phyloP scores from a whole-genome alignment of 768 basidiomycete species.

The Trametes meyenii region DNA sequence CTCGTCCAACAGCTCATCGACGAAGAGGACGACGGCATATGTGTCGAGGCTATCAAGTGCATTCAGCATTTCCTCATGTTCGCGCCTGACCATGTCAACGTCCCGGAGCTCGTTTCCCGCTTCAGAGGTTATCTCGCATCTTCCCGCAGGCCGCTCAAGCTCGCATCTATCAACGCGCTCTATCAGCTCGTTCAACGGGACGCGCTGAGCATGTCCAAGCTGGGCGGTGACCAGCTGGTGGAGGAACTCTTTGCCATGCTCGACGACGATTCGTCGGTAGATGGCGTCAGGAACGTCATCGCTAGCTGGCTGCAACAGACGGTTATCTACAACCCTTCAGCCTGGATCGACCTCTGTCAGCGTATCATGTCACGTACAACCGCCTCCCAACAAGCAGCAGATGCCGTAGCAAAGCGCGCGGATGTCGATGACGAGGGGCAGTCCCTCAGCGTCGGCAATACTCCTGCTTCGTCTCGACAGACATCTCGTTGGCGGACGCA shows the following conservation, averaged over 20 bases:
- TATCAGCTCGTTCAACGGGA: constrained; percentile 98
- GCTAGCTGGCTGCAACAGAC: constrained; percentile 95
- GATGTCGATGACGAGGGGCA: constrained; percentile 91
- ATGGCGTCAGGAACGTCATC: constrained; percentile 93
- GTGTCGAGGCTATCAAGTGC: constrained; percentile 94
- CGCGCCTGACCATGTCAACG: constrained; percentile 79
- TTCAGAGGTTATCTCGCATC: constrained; percentile 84
- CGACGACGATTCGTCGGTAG: constrained; percentile 91
- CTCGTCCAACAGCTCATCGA: constrained; percentile 83
- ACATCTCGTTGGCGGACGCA: constrained; percentile 97
- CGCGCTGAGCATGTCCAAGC: constrained; percentile 85
- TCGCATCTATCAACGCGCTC: constrained; percentile 92
- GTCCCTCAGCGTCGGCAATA: constrained; percentile 70
- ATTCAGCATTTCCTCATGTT: constrained; percentile 98
- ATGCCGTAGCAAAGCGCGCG: constrained; percentile 57
- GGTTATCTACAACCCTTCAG: constrained; percentile 88
- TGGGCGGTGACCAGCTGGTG: constrained; percentile 93
- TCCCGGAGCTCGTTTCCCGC: constrained; percentile 75
- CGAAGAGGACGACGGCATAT: constrained; percentile 85
- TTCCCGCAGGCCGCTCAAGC: constrained; percentile 79
- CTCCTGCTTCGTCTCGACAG: constrained; percentile 45
- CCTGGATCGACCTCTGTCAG: constrained; percentile 98
- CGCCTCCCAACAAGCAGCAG: constrained; percentile 73
- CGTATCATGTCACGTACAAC: constrained; percentile 95
- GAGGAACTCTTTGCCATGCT: constrained; percentile 94